These are phyloP conservation scores for Rhodotorula diobovata DNA, from an alignment of 768 basidiomycete species.

Conservation along the genomic window DNA sequence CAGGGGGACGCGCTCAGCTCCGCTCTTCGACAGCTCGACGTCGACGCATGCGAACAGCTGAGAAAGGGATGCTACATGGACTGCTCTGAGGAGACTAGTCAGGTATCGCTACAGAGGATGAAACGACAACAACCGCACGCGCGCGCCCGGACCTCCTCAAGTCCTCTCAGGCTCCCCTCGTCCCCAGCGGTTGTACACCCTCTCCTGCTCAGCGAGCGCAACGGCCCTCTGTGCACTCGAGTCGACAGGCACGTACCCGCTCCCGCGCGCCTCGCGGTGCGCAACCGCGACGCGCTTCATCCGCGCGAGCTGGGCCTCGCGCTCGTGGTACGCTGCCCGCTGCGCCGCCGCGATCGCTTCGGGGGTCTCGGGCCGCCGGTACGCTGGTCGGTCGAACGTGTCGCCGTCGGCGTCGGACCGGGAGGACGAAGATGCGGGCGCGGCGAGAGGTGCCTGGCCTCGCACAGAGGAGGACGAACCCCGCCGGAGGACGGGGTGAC, in stretches of 20 bases:
- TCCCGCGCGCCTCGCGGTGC: slow-evolving; percentile 3
- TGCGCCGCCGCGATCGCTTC: neutral
- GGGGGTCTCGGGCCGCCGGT: neutral
- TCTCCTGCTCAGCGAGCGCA: slow-evolving; percentile 5
- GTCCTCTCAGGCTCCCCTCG: neutral
- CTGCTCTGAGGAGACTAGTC: no score
- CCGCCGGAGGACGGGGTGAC: slow-evolving; percentile 3
- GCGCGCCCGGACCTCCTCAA: no score
- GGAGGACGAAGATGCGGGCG: no score
- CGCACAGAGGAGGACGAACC: slow-evolving; percentile 2
- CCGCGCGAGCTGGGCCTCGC: slow-evolving; percentile 9
- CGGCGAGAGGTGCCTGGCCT: neutral
- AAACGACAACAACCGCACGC: no score
- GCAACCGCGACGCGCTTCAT: slow-evolving; percentile 29
- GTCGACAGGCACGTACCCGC: neutral
- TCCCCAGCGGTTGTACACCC: neutral
- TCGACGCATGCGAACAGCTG: no score
- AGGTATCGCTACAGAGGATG: no score
- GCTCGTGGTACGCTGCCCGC: neutral
- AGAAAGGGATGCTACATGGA: no score
- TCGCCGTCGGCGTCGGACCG: no score
- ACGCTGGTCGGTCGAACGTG: slow-evolving; percentile 9
- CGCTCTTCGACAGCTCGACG: no score
- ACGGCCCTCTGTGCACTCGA: neutral
- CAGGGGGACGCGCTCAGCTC: no score